Evolutionary conservation across 2,329 filamentous ascomycete species (phyloP).

Genomic region (Aspergillus sp.): DNA sequence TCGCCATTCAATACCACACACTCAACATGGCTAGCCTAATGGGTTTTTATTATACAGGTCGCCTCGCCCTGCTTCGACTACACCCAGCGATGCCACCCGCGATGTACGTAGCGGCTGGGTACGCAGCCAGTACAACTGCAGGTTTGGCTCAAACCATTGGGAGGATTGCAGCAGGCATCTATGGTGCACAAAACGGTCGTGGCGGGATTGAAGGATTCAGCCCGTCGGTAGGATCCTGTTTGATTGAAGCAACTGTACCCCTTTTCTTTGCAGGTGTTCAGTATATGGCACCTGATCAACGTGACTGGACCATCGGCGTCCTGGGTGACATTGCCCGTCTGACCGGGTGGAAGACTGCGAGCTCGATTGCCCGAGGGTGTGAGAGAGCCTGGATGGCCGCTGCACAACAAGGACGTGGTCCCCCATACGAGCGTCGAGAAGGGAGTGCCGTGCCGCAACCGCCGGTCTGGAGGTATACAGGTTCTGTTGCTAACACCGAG

Average conservation of each 20-base stretch:
- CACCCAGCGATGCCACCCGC: constrained; percentile 91
- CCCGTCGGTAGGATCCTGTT: constrained; percentile 73
- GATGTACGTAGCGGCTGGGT: constrained; percentile 79
- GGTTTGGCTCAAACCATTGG: constrained; percentile 73
- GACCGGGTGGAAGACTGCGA: constrained; percentile 84
- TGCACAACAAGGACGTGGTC: constrained; percentile 70
- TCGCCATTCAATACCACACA: constrained; percentile 76
- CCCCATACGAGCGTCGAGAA: constrained; percentile 60
- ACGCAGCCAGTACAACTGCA: constrained; percentile 71
- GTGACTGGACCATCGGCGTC: constrained; percentile 73
- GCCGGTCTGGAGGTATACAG: constrained; percentile 1
- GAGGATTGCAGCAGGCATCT: constrained; percentile 72
- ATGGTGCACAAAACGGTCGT: constrained; percentile 42
- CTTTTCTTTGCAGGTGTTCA: constrained; percentile 86
- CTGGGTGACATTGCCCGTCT: constrained; percentile 73
- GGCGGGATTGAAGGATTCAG: constrained; percentile 57
- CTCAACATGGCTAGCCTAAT: constrained; percentile 86
- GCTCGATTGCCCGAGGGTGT: constrained; percentile 78
- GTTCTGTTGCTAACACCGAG: constrained; percentile 38
- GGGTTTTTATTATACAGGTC: constrained; percentile 81
- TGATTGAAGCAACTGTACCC: constrained; percentile 79
- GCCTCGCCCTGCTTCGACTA: constrained; percentile 76
- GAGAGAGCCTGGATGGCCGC: constrained; percentile 81
- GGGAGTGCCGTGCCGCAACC: constrained; percentile 13
- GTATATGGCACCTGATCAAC: constrained; percentile 69